Evolutionary conservation across 495 filamentous ascomycete genomes (phyloP), one percentile per base, ranked within the genome.

Genomic region (Penicillium arizonense): DNA sequence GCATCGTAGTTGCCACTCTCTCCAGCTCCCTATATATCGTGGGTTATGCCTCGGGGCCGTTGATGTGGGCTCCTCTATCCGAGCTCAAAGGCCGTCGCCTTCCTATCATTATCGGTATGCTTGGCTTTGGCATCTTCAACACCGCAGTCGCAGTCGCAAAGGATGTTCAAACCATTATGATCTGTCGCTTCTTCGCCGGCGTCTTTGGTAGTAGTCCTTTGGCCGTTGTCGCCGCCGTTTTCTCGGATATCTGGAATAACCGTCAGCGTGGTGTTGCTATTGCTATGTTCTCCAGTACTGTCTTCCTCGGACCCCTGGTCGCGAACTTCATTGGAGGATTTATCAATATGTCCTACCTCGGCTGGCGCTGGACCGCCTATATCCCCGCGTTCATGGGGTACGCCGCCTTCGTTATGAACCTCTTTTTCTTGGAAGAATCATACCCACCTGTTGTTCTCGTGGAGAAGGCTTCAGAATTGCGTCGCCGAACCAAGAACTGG

Each of bases 291-390:
- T 85, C 87, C 33, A 87, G 89, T 77, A 85, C 85, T 2, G 90
- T 96, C 5, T 96, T 96, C 68, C 78, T 83, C 9, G 91, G 91
- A 3, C 91, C 92, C 0, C 76, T 96, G 9, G 59, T 93, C 1
- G 90, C 90, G 0, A 90, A 92, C 9, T 91, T 94, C 52, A 85
- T 93, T 44, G 91, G 92, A 51, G 92, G 92, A 10, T 96, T 91
- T 73, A 71, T 68, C 47, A 66, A 70, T 28, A 64, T 67, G 63
- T 67, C 63, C 8, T 60, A 59, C 33, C 78, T 87, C 2, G 87
- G 87, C 50, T 97, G 92, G 92, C 80, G 91, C 38, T 97, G 90
- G 90, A 96, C 91, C 3, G 82, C 87, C 56, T 96, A 89, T 55
- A 68, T 86, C 38, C 76, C 79, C 3, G 78, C 83, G 9, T 83